These are phyloP conservation scores for Fomitopsis pulvina DNA, from an alignment of 768 basidiomycete species.

Conservation along the genomic window DNA sequence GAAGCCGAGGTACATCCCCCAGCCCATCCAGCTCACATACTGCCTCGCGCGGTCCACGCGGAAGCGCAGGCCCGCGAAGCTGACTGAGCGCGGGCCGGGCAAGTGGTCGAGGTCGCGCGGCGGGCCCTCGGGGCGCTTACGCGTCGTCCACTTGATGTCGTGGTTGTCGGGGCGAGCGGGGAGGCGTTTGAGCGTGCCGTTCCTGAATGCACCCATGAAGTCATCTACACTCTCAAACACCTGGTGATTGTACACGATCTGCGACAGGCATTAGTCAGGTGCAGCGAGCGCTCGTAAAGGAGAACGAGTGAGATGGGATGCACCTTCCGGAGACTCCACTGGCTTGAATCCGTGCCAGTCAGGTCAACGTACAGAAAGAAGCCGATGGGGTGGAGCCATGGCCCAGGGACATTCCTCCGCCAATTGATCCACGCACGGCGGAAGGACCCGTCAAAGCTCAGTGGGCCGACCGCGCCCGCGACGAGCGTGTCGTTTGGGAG, in stretches of 20 bases:
- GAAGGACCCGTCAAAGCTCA: slow-evolving; percentile 56
- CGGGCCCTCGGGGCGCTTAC: slow-evolving; percentile 31
- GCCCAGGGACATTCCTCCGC: slow-evolving; percentile 42
- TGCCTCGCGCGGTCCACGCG: slow-evolving; percentile 44
- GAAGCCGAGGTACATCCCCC: slow-evolving; percentile 55
- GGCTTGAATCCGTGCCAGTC: slow-evolving; percentile 42
- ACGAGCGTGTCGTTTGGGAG: slow-evolving; percentile 43
- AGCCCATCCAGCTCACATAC: slow-evolving; percentile 66
- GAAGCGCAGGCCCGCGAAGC: slow-evolving; percentile 54
- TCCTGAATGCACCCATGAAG: slow-evolving; percentile 46
- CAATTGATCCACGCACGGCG: slow-evolving; percentile 48
- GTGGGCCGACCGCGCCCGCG: slow-evolving; percentile 40
- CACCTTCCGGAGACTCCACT: slow-evolving; percentile 51
- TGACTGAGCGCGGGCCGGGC: slow-evolving; percentile 57
- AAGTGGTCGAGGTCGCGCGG: slow-evolving; percentile 54
- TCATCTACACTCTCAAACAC: slow-evolving; percentile 41
- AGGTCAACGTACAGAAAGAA: slow-evolving; percentile 55
- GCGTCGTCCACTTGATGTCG: slow-evolving; percentile 35
- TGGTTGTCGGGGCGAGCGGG: slow-evolving; percentile 22
- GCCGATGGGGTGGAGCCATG: slow-evolving; percentile 46
- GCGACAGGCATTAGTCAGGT: background rate
- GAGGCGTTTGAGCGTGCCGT: slow-evolving; percentile 44
- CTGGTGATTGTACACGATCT: slow-evolving; percentile 58
- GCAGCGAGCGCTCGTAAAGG: background rate
- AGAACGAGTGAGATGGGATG: background rate